Evolutionary conservation across 257 asterid genomes (phyloP), one percentile per base, ranked within the genome.

Genomic region (Fraxinus excelsior): DNA sequence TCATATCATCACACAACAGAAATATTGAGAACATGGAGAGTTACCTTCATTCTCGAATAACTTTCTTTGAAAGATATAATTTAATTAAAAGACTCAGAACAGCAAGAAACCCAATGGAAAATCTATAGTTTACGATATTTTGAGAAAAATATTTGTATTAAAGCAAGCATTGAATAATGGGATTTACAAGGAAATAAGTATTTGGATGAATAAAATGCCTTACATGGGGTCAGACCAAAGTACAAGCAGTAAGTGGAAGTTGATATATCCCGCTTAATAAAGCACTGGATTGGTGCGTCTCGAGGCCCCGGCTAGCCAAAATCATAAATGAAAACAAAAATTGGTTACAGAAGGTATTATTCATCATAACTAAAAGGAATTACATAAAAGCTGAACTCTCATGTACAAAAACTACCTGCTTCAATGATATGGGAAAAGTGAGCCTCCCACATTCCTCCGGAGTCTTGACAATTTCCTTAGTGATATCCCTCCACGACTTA

Each of bases 361-460:
- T 23, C 74, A 74, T 75, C 67, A 46, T 34, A 18, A 58, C 28
- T 58, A 4, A 62, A 31, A 3, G 32, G 40, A 70, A 66, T 67
- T 18, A 71, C 7, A 37, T 26, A 2, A 78, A 66, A 78, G 53
- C 21, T 13, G 31, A 78, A 58, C 7, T 69, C 58, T 49, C 53
- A 67, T 19, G 18, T 71, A 44, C 21, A 67, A 71, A 79, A 49
- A 4, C 42, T 84, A 89, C 98, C 96, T 94, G 99, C 86, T 95
- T 95, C 62, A 95, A 78, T 18, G 99, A 94, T 84, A 91, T 90
- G 62, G 99, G 97, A 70, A 92, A 89, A 9, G 99, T 94, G 77
- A 95, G 91, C 82, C 88, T 91, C 84, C 99, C 97, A 83, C 98
- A 95, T 87, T 91, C 92, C 83, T 95, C 99, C 0, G 94, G 99